These are phyloP conservation scores for Abelmoschus esculentus DNA, from an alignment of 345 rosid genomes.

Conservation along the genomic window DNA sequence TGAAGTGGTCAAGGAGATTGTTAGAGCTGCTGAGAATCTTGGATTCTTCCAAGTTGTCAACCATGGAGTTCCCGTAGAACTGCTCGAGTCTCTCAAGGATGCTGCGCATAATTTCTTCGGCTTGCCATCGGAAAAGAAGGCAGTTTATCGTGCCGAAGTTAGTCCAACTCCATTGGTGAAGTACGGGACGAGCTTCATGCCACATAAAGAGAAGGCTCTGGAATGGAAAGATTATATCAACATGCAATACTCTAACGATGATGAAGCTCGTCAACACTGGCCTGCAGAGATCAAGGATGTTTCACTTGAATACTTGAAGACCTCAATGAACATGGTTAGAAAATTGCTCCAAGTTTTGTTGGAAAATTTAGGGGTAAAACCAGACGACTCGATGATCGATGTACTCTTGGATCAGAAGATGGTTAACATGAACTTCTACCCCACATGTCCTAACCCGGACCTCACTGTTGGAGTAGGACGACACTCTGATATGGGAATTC, in stretches of 20 bases:
- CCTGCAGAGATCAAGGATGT: slow-evolving; percentile 44
- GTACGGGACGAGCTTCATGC: slow-evolving; percentile 51
- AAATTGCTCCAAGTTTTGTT: slow-evolving; percentile 31
- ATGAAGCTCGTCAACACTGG: slow-evolving; percentile 48
- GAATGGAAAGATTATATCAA: slow-evolving; percentile 63
- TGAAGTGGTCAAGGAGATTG: not conserved
- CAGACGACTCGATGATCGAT: slow-evolving; percentile 30
- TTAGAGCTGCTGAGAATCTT: slow-evolving; percentile 1
- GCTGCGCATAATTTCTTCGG: slow-evolving; percentile 41
- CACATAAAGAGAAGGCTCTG: slow-evolving; percentile 46
- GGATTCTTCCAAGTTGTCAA: slow-evolving; percentile 7
- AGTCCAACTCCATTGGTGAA: slow-evolving; percentile 48
- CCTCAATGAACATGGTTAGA: slow-evolving; percentile 35
- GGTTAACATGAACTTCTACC: slow-evolving; percentile 60
- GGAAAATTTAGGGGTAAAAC: slow-evolving; percentile 32
- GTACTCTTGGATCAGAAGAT: slow-evolving; percentile 29
- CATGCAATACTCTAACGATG: slow-evolving; percentile 42
- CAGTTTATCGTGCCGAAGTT: slow-evolving; percentile 29
- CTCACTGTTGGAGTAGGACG: slow-evolving; percentile 50
- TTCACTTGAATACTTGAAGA: slow-evolving; percentile 33
- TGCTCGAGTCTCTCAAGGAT: slow-evolving; percentile 35
- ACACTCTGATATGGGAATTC: not conserved
- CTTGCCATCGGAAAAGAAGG: slow-evolving; percentile 35
- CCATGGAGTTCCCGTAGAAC: slow-evolving; percentile 35
- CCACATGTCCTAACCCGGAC: slow-evolving; percentile 49